These are phyloP conservation scores for Rhytidiadelphus loreus DNA, from an alignment of 225 moss, liverwort and hornwort genomes.

Conservation along the genomic window DNA sequence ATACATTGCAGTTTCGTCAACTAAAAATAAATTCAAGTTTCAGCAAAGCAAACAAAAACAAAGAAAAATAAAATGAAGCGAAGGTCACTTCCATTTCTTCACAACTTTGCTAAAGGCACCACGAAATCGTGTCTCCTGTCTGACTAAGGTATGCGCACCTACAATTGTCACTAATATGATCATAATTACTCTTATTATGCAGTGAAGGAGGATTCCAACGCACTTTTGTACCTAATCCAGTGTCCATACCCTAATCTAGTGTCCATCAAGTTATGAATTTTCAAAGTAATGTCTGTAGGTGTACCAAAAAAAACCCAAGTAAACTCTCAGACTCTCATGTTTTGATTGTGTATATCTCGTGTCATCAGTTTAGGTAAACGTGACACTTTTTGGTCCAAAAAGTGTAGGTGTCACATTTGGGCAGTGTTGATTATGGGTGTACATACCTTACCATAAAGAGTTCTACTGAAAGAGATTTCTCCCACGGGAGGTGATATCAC, in stretches of 20 bases:
- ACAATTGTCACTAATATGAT: neutral
- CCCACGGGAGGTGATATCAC: neutral
- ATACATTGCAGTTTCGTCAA: neutral
- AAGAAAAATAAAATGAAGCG: too few species aligned
- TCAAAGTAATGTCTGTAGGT: neutral
- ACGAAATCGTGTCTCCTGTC: neutral
- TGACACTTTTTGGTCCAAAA: neutral
- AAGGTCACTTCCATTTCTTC: neutral
- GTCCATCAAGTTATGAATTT: neutral
- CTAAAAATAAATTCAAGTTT: neutral
- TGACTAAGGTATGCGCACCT: neutral
- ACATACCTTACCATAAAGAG: neutral
- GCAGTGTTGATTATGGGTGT: neutral
- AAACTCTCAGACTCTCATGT: neutral
- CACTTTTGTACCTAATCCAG: neutral
- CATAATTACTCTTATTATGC: neutral
- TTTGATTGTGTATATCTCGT: neutral
- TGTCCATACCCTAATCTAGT: neutral
- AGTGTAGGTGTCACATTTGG: neutral
- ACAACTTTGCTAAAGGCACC: neutral
- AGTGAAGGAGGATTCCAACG: neutral
- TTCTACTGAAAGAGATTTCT: neutral
- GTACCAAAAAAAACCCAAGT: neutral
- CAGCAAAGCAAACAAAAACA: neutral
- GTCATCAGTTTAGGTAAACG: neutral